These are phyloP conservation scores for Pulveroboletus ravenelii DNA, from an alignment of 768 basidiomycete species.

Conservation along the genomic window DNA sequence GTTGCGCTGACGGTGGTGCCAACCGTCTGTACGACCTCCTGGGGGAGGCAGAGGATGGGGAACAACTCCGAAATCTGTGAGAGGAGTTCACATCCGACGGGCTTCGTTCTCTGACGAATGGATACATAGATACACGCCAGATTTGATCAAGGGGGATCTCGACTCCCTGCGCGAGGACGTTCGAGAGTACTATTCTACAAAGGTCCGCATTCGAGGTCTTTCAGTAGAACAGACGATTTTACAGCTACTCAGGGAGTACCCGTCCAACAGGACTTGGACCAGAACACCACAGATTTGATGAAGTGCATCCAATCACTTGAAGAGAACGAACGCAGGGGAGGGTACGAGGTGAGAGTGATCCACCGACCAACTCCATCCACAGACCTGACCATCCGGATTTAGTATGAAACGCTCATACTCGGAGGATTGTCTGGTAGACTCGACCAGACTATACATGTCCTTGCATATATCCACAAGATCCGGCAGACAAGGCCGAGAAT, in stretches of 20 bases:
- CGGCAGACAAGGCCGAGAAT: constrained; percentile 53
- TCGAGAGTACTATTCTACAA: constrained; percentile 54
- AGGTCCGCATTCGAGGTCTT: constrained; percentile 37
- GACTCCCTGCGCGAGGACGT: constrained; percentile 85
- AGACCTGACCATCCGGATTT: constrained; percentile 11
- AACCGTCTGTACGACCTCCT: constrained; percentile 71
- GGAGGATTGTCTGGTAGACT: constrained; percentile 89
- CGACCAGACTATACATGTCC: constrained; percentile 90
- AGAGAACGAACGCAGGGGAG: constrained; percentile 47
- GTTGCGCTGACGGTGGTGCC: constrained; percentile 86
- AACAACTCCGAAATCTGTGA: constrained; percentile 14
- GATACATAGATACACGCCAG: constrained; percentile 60
- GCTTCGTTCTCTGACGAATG: background rate
- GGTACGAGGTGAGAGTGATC: constrained; percentile 31
- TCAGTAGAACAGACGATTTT: background rate
- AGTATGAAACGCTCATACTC: constrained; percentile 71
- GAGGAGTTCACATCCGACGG: background rate
- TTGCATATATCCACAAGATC: constrained; percentile 81
- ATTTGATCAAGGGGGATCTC: constrained; percentile 90
- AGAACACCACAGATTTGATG: constrained; percentile 92
- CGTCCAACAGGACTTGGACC: constrained; percentile 62
- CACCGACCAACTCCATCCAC: background rate
- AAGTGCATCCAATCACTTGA: constrained; percentile 74
- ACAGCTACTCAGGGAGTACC: constrained; percentile 51
- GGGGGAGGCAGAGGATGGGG: background rate